Evolutionary conservation across 495 filamentous ascomycete species (phyloP).

Genomic region (Parathielavia hyrcaniae): DNA sequence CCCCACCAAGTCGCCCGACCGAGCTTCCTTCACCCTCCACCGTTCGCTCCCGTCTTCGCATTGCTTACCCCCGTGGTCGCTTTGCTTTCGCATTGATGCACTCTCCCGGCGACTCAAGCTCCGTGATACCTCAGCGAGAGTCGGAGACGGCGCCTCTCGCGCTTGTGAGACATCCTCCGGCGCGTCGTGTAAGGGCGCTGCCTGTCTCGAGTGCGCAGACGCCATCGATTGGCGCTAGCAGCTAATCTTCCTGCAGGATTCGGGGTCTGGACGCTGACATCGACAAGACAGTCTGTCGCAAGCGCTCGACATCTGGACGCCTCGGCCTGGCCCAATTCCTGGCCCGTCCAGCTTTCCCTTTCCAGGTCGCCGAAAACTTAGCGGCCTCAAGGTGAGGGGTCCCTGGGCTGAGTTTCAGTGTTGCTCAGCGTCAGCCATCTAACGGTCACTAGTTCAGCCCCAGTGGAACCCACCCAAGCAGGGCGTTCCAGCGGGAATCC

Average conservation of each 20-base stretch:
- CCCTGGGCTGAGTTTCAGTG: not conserved
- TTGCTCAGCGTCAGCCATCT: slow-evolving; percentile 11
- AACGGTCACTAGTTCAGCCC: slow-evolving; percentile 15
- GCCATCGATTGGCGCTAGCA: not conserved
- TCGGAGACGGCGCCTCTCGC: not conserved
- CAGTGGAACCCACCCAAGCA: slow-evolving; percentile 17
- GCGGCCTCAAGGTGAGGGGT: not conserved
- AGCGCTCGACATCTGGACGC: not conserved
- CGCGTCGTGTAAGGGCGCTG: slow-evolving; percentile 16
- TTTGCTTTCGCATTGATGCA: not conserved
- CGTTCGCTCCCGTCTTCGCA: not conserved
- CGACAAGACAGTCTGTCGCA: not conserved
- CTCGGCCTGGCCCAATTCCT: not conserved
- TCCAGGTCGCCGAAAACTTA: not conserved
- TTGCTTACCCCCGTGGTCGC: not conserved
- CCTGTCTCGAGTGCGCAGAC: not conserved
- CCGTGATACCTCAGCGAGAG: not conserved
- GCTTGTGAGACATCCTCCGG: not conserved
- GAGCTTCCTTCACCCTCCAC: not conserved
- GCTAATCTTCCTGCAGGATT: not conserved
- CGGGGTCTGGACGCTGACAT: not conserved
- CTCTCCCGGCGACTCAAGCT: not conserved
- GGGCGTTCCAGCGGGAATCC: slow-evolving; percentile 3
- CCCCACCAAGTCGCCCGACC: not conserved
- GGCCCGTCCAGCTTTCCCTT: not conserved